These are phyloP conservation scores for Entomortierella lignicola DNA, from an alignment of 192 early-diverging fungal species.

Conservation along the genomic window DNA sequence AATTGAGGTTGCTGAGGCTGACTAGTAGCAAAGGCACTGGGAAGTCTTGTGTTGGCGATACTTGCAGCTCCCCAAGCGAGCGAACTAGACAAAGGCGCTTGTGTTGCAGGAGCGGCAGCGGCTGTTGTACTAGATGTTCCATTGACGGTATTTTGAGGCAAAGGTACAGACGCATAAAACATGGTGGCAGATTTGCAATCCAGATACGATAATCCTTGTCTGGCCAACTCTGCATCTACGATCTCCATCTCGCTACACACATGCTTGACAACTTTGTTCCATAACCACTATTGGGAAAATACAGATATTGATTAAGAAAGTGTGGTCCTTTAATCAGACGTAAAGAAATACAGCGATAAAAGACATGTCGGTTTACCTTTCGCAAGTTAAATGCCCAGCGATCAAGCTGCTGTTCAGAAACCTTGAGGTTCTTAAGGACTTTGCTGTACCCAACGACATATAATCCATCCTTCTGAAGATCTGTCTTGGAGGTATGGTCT, in stretches of 20 bases:
- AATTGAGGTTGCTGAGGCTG: constrained; percentile 35
- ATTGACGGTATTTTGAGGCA: constrained; percentile 21
- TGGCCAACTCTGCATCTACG: constrained; percentile 38
- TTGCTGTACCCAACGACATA: constrained; percentile 41
- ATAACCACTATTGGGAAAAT: constrained; percentile 26
- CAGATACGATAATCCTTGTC: constrained; percentile 31
- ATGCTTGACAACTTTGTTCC: constrained; percentile 30
- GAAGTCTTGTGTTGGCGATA: constrained; percentile 29
- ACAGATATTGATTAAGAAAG: neutral
- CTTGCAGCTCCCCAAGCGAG: constrained; percentile 51
- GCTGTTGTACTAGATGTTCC: constrained; percentile 10
- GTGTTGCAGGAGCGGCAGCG: constrained; percentile 7
- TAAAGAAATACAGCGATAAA: neutral
- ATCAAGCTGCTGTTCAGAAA: constrained; percentile 42
- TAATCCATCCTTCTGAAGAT: constrained; percentile 48
- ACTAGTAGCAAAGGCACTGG: constrained; percentile 23
- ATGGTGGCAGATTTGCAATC: constrained; percentile 52
- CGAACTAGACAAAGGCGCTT: constrained; percentile 20
- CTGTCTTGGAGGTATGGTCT: constrained; percentile 48
- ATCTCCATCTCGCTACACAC: constrained; percentile 37
- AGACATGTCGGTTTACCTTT: constrained; percentile 11
- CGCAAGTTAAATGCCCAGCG: constrained; percentile 48
- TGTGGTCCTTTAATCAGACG: neutral
- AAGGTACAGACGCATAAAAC: constrained; percentile 37
- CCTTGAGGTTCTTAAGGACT: constrained; percentile 43